Evolutionary conservation across 108 stramenopile species (phyloP).

Genomic region (Nitzschia sp.): DNA sequence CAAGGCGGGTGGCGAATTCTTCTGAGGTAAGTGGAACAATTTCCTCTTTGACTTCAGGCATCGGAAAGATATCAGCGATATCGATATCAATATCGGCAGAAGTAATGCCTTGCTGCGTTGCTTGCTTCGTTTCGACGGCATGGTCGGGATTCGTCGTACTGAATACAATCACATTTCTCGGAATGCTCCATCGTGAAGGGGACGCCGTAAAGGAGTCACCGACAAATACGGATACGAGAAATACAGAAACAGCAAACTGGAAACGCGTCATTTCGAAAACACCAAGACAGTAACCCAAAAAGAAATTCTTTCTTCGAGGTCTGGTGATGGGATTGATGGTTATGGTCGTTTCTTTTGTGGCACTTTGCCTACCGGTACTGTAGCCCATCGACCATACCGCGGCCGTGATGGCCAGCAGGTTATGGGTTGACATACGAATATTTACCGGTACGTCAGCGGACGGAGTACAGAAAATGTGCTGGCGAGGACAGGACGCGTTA

Average conservation of each 20-base stretch:
- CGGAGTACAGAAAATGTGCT: no score
- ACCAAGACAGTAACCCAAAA: no score
- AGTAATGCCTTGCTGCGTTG: background rate
- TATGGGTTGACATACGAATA: no score
- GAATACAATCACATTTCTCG: background rate
- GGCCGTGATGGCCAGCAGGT: no score
- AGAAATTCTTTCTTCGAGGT: no score
- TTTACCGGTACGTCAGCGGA: no score
- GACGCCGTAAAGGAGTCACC: background rate
- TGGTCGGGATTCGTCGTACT: slow-evolving; percentile 2
- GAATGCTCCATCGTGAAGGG: background rate
- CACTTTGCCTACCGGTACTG: no score
- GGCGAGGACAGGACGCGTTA: no score
- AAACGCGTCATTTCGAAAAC: background rate
- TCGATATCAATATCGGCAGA: slow-evolving; percentile 1
- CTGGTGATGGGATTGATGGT: no score
- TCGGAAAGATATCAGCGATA: slow-evolving; percentile 4
- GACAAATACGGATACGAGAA: background rate
- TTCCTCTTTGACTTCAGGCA: slow-evolving; percentile 14
- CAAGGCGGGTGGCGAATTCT: slow-evolving; percentile 61
- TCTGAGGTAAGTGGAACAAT: slow-evolving; percentile 49
- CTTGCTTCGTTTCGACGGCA: slow-evolving; percentile 2
- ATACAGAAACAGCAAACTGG: background rate
- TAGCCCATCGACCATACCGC: no score
- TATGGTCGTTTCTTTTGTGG: no score